Conservation (phyloP, 257 asterid genomes). For the Solanum etuberosum region DNA sequence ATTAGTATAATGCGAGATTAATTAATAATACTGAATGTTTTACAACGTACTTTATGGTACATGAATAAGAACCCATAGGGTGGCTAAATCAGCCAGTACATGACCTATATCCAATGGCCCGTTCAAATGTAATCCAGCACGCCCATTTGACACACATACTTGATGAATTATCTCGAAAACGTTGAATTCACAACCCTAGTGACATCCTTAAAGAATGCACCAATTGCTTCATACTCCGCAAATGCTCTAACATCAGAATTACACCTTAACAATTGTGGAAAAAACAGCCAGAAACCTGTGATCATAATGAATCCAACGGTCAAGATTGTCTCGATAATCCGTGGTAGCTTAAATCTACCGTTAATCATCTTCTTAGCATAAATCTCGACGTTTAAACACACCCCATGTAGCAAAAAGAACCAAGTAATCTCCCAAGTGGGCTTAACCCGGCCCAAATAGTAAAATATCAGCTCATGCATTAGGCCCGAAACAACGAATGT, state of each 20-base stretch:
- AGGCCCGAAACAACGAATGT: constrained; percentile 48
- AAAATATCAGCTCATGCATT: constrained; percentile 71
- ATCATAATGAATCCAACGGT: constrained; percentile 38
- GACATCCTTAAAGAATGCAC: constrained; percentile 41
- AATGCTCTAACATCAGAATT: constrained; percentile 34
- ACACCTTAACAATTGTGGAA: constrained; percentile 47
- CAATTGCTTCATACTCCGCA: constrained; percentile 47
- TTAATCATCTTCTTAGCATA: constrained; percentile 30
- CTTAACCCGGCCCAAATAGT: constrained; percentile 41
- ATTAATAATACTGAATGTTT: neutral
- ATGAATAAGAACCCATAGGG: neutral
- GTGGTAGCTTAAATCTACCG: constrained; percentile 35
- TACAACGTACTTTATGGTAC: neutral
- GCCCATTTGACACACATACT: neutral
- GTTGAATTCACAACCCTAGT: constrained; percentile 12
- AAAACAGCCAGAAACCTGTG: constrained; percentile 48
- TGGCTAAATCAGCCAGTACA: neutral
- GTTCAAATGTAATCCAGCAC: neutral
- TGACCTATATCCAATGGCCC: neutral
- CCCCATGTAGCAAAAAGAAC: constrained; percentile 58
- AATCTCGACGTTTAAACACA: constrained; percentile 31
- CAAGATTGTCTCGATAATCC: constrained; percentile 17
- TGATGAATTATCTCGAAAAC: neutral
- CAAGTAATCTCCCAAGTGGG: constrained; percentile 65
- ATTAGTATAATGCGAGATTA: neutral